Base-by-base conservation (phyloP, 2,329 filamentous ascomycete genomes). In the Calonectria montana region DNA sequence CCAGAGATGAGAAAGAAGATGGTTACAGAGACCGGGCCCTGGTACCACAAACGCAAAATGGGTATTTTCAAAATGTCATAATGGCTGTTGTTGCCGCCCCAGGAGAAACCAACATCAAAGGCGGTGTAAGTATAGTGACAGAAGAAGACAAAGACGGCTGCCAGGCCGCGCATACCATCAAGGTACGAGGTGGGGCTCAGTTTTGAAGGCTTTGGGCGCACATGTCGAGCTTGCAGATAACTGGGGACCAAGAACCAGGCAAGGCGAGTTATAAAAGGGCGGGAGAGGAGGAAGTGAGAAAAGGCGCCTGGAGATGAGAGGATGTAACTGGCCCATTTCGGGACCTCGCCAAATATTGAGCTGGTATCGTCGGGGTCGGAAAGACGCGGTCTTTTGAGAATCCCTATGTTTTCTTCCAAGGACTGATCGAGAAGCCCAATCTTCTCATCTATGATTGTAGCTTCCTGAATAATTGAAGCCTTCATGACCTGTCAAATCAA, bases 1-100 rank as follows among this genome's bases (percentile, higher is more conserved):
- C 90, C 90, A 0, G 89, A 90, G 50, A 91, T 88, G 76, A 91
- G 87, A 78, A 91, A 91, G 83, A 92, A 92, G 73, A 91, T 81
- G 80, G 87, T 88, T 37, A 91, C 90, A 77, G 89, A 89, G 0
- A 88, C 86, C 3, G 88, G 88, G 1, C 89, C 89, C 65, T 87
- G 87, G 77, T 87, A 90, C 68, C 88, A 83, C 5, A 91, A 82
- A 15, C 89, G 84, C 27, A 91, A 65, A 71, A 91, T 85, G 9
- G 89, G 89, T 2, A 90, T 84, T 75, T 88, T 87, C 73, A 89
- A 82, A 61, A 88, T 69, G 70, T 86, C 77, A 76, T 85, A 84
- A 80, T 89, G 86, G 73, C 80, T 80, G 23, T 84, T 80, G 55
- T 82, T 82, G 64, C 81, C 83, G 43, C 87, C 88, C 81, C 84